Evolutionary conservation across 768 basidiomycete genomes (phyloP).

Genomic region (Tulasnella sp.): DNA sequence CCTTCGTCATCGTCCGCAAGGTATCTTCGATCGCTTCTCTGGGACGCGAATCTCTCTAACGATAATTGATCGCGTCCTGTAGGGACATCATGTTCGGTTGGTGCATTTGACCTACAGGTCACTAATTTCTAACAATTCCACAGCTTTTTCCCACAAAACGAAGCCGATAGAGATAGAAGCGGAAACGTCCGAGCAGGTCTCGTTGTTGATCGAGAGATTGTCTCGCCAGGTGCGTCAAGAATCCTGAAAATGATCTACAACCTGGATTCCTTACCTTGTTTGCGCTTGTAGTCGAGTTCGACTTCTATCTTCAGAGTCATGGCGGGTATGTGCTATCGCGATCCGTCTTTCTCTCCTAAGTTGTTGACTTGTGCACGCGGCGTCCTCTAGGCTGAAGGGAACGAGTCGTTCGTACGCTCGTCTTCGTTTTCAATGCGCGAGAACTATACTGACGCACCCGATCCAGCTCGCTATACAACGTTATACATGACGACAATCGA

Average conservation of each 20-base stretch:
- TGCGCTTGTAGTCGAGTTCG: constrained; percentile 39
- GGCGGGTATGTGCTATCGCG: constrained; percentile 32
- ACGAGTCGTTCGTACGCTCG: constrained; percentile 8
- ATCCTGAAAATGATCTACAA: neutral
- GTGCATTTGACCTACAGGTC: neutral
- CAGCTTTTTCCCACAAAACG: constrained; percentile 38
- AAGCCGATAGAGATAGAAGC: constrained; percentile 43
- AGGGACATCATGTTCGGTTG: constrained; percentile 47
- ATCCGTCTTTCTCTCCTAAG: neutral
- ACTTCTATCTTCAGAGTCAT: constrained; percentile 69
- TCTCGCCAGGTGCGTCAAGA: constrained; percentile 30
- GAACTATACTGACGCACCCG: neutral
- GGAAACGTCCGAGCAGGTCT: constrained; percentile 70
- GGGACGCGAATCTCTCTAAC: neutral
- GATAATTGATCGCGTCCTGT: neutral
- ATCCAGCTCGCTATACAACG: constrained; percentile 5
- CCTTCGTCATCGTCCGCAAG: constrained; percentile 70
- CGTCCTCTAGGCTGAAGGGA: neutral
- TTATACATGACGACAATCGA: constrained; percentile 2
- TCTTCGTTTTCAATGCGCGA: neutral
- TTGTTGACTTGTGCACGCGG: neutral
- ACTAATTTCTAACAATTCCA: neutral
- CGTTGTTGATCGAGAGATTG: constrained; percentile 44
- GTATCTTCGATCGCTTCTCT: neutral
- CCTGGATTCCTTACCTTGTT: neutral